Evolutionary conservation across 164 flowering plant genomes (phyloP), one percentile per base, ranked within the genome.

Genomic region (Macadamia integrifolia): DNA sequence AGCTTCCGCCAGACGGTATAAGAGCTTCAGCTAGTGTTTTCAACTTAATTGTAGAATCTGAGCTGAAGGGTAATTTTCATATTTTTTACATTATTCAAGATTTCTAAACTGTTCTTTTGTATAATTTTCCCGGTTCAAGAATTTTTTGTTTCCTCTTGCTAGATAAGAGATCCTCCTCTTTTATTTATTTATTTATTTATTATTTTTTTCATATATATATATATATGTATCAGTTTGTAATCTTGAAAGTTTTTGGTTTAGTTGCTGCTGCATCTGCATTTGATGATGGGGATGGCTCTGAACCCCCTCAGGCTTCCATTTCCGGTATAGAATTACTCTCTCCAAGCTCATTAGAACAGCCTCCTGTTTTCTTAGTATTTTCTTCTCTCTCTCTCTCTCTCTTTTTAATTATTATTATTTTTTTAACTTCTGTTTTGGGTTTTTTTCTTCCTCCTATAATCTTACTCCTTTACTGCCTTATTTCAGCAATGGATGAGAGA

Each of bases 401-500:
- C 49, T 59, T 17, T 56, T 57, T 44, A 49, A 18, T 44, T 35
- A 35, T 35, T 35, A 2, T 35, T 35, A 5, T 35, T 35, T 35
- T 35, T 35, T 23, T 23, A 23, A 43, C 9, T 67, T 70, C 60
- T 0, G 18, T 50, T 29, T 17, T 60, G 13, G 23, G 40, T 35
- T 74, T 28, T 12, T 18, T 13, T 29, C 31, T 40, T 30, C 66
- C 9, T 17, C n/a, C 65, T 44, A 49, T 10, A 14, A 12, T 14
- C 57, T 53, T 14, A 14, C 57, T 17, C 6, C 6, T 61, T 28
- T 63, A 5, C 29, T 18, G 65, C 53, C 46, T 64, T 50, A n/a
- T 43, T 53, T 69, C 83, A 95, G 99, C 86, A 58, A 89, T 88
- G 93, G 98, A 95, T 77, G 98, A 95, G 69, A 90, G 96, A 67